phyloP scores from a whole-genome alignment of 257 asterid species.

The Petunia secreta region DNA sequence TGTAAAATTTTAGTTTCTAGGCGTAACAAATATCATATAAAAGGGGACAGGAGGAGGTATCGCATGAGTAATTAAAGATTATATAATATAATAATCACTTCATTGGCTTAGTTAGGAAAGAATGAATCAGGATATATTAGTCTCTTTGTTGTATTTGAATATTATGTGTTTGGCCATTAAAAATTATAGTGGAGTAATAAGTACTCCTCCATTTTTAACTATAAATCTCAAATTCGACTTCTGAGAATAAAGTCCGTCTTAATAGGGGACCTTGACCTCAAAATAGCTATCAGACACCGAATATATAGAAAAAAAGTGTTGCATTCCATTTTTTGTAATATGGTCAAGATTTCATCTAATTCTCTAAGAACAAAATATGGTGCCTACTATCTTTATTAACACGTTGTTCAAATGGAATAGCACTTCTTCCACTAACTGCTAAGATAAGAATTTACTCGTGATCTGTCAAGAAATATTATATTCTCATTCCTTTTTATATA shows the following conservation, averaged over 20 bases:
- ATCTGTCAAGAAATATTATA: not conserved
- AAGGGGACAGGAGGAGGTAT: no score
- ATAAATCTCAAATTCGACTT: no score
- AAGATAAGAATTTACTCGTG: not conserved
- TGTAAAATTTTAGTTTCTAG: no score
- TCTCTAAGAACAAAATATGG: not conserved
- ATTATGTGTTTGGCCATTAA: no score
- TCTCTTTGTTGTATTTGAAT: no score
- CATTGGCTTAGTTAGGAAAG: not conserved
- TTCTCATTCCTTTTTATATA: not conserved
- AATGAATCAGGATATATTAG: not conserved
- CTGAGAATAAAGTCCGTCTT: no score
- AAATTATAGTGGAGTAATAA: no score
- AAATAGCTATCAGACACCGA: no score
- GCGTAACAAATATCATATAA: no score
- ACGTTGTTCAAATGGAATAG: not conserved
- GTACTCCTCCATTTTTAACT: no score
- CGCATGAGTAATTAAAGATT: not conserved
- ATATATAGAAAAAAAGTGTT: not conserved
- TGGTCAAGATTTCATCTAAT: not conserved
- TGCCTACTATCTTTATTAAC: not conserved
- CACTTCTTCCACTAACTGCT: slow-evolving; percentile 14
- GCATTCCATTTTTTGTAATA: not conserved
- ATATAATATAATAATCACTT: not conserved
- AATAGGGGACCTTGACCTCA: no score